These are phyloP conservation scores for Asterophora parasitica DNA, from an alignment of 768 basidiomycete genomes.

Conservation along the genomic window DNA sequence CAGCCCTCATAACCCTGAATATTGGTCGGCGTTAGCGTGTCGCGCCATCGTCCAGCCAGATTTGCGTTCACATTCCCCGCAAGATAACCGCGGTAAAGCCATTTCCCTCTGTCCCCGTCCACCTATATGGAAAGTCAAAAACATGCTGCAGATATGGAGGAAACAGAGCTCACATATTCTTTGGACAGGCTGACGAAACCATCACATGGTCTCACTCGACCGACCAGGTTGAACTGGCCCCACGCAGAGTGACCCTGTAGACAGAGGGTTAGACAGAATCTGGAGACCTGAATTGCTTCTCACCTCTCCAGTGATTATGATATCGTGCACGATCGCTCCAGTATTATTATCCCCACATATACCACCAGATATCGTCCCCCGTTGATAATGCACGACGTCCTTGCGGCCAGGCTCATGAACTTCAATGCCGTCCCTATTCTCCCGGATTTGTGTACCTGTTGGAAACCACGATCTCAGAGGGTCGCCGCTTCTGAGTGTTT, in stretches of 20 bases:
- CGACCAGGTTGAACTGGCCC: constrained; percentile 80
- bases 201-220: constrained; percentile 76
- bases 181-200: constrained; percentile 80
- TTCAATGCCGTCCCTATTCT: constrained; percentile 42
- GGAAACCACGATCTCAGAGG: constrained; percentile 63
- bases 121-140: constrained; percentile 34
- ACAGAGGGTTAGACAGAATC: neutral
- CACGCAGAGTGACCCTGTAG: constrained; percentile 83
- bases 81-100: constrained; percentile 84
- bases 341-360: constrained; percentile 17
- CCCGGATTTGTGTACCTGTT: constrained; percentile 41
- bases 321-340: constrained; percentile 39
- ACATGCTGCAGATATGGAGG: constrained; percentile 1
- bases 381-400: constrained; percentile 27
- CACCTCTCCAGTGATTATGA: constrained; percentile 76
- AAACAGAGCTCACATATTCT: constrained; percentile 59
- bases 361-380: constrained; percentile 15
- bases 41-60: constrained; percentile 83
- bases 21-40: constrained; percentile 63
- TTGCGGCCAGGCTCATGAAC: constrained; percentile 40
- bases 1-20: constrained; percentile 81
- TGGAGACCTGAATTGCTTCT: constrained; percentile 3
- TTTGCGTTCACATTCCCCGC: constrained; percentile 66
- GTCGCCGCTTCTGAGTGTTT: constrained; percentile 51
- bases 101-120: constrained; percentile 71